Evolutionary conservation across 805 yeast genomes (phyloP).

Genomic region (Torulaspora gathmanii): DNA sequence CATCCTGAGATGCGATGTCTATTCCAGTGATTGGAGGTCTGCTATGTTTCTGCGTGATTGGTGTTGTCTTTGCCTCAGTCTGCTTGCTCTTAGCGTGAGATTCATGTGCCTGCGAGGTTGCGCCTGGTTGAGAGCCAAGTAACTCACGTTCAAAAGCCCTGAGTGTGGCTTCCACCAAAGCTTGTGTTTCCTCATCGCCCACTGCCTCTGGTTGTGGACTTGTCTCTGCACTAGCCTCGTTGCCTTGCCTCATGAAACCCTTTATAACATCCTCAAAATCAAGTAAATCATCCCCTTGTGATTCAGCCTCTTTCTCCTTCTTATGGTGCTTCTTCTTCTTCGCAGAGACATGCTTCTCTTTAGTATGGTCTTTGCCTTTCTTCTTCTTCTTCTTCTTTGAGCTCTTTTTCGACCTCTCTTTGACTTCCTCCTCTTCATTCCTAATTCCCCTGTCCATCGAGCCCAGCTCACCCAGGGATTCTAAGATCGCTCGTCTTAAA

Average conservation of each 20-base stretch:
- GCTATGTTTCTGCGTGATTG: background rate
- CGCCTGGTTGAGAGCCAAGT: conserved; percentile 14
- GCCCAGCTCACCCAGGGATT: conserved; percentile 27
- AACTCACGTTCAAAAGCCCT: conserved; percentile 34
- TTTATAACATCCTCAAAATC: conserved; percentile 33
- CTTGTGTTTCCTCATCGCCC: conserved; percentile 33
- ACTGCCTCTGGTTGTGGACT: conserved; percentile 7
- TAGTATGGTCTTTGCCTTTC: conserved; percentile 19
- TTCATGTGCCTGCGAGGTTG: background rate
- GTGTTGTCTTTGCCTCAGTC: conserved; percentile 2
- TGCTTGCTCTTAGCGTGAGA: background rate
- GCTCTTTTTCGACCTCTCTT: conserved; percentile 19
- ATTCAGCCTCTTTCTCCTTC: conserved; percentile 9
- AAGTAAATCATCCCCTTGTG: conserved; percentile 20
- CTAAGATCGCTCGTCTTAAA: conserved; percentile 32
- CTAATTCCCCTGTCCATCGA: conserved; percentile 10
- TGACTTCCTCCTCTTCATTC: conserved; percentile 9
- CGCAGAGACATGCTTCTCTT: conserved; percentile 9
- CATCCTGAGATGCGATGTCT: background rate
- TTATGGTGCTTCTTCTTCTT: conserved; percentile 14
- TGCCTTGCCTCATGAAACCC: conserved; percentile 27
- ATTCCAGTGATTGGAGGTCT: background rate
- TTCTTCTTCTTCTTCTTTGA: conserved; percentile 21
- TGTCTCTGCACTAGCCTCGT: conserved; percentile 7
- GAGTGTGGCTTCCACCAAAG: conserved; percentile 34